phyloP scores from a whole-genome alignment of 2,329 filamentous ascomycete genomes.

The Fusarium torulosum region DNA sequence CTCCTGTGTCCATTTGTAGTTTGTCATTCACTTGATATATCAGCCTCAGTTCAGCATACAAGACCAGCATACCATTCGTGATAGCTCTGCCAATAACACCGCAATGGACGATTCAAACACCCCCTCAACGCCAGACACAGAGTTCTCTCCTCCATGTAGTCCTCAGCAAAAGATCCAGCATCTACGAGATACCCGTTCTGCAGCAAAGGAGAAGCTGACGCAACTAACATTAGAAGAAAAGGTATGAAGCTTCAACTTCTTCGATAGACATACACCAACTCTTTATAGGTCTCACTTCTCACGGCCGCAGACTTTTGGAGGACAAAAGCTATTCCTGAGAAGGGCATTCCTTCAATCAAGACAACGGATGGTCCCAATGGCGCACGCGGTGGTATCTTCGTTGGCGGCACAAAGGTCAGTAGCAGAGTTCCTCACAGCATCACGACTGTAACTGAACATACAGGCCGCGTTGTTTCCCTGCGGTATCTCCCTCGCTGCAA shows the following conservation, averaged over 20 bases:
- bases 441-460: background rate
- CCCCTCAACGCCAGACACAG: conserved; percentile 62
- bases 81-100: background rate
- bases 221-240: conserved; percentile 70
- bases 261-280: background rate
- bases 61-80: background rate
- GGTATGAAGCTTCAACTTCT: conserved; percentile 50
- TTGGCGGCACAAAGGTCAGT: conserved; percentile 72
- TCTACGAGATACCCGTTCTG: conserved; percentile 56
- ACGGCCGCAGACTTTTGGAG: conserved; percentile 78
- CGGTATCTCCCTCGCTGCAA: conserved; percentile 81
- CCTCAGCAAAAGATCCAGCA: conserved; percentile 54
- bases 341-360: conserved; percentile 74
- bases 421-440: fast-evolving
- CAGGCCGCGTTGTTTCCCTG: conserved; percentile 83
- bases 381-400: conserved; percentile 75
- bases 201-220: conserved; percentile 63
- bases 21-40: conserved; percentile 4
- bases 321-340: conserved; percentile 71
- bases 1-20: background rate
- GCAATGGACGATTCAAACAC: conserved; percentile 45
- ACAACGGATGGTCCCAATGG: conserved; percentile 79
- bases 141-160: conserved; percentile 62
- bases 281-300: conserved; percentile 66
- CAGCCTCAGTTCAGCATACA: conserved; percentile 6